Evolutionary conservation across 805 yeast species (phyloP).

Genomic region (Spathaspora girioi): DNA sequence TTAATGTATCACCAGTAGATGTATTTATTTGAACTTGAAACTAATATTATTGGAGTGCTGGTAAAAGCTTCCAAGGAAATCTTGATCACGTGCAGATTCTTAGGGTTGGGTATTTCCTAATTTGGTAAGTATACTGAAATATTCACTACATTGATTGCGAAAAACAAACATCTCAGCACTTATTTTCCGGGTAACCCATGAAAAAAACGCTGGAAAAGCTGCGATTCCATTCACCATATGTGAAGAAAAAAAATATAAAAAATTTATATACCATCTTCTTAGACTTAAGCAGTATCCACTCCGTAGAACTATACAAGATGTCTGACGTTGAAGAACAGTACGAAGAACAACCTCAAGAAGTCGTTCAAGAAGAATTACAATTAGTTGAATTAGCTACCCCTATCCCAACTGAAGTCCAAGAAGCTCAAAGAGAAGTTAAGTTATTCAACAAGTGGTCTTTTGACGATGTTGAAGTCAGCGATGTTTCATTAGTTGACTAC

Average conservation of each 20-base stretch:
- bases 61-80: background rate
- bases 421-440: slow-evolving; percentile 93
- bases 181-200: slow-evolving; percentile 14
- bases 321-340: slow-evolving; percentile 67
- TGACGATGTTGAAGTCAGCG: slow-evolving; percentile 96
- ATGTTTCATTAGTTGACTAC: slow-evolving; percentile 97
- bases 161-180: slow-evolving; percentile 14
- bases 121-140: slow-evolving; percentile 14
- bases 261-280: background rate
- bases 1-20: background rate
- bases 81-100: slow-evolving; percentile 13
- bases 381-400: slow-evolving; percentile 87
- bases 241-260: slow-evolving; percentile 1
- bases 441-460: slow-evolving; percentile 99
- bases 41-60: background rate
- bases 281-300: background rate
- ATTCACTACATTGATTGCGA: slow-evolving; percentile 10
- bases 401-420: slow-evolving; percentile 95
- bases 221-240: background rate
- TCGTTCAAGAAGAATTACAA: slow-evolving; percentile 81
- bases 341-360: slow-evolving; percentile 61
- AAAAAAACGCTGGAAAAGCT: slow-evolving; percentile 1
- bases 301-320: slow-evolving; percentile 40
- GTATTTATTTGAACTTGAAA: background rate
- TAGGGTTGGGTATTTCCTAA: slow-evolving; percentile 15